Evolutionary conservation across 148 eudicot genomes (phyloP).

Genomic region (Rhododendron griersonianum): DNA sequence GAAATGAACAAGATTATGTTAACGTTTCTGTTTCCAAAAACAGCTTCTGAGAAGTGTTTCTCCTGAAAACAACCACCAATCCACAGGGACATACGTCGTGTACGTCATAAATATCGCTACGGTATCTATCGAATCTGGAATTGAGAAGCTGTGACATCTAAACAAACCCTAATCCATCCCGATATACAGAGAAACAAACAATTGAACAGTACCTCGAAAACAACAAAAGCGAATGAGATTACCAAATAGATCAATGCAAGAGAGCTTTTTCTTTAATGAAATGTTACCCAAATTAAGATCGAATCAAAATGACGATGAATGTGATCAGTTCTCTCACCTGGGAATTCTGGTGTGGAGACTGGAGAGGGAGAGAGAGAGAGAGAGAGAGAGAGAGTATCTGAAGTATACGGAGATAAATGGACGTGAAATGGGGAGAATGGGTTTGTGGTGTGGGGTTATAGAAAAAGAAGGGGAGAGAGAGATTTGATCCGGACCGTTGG

Average conservation of each 20-base stretch:
- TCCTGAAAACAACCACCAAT: too few relatives aligned
- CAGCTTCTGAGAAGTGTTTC: not conserved
- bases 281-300: not conserved
- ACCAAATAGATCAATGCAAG: not conserved
- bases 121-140: not conserved
- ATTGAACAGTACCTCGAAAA: not conserved
- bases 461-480: slow-evolving; percentile 7
- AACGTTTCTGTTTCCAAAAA: not conserved
- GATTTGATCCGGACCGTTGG: slow-evolving; percentile 34
- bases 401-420: not conserved
- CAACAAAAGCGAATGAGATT: not conserved
- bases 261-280: not conserved
- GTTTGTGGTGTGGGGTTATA: slow-evolving; percentile 2
- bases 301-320: not conserved
- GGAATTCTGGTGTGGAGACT: not conserved
- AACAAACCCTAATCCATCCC: not conserved
- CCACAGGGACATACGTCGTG: not conserved
- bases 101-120: not conserved
- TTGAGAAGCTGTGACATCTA: not conserved
- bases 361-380: not conserved
- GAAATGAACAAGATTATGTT: not conserved
- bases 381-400: not conserved
- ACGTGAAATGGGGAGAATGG: not conserved
- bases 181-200: not conserved
- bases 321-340: not conserved